Conservation (phyloP, 192 early-diverging fungal species). For the Paraglomus brasilianum region DNA sequence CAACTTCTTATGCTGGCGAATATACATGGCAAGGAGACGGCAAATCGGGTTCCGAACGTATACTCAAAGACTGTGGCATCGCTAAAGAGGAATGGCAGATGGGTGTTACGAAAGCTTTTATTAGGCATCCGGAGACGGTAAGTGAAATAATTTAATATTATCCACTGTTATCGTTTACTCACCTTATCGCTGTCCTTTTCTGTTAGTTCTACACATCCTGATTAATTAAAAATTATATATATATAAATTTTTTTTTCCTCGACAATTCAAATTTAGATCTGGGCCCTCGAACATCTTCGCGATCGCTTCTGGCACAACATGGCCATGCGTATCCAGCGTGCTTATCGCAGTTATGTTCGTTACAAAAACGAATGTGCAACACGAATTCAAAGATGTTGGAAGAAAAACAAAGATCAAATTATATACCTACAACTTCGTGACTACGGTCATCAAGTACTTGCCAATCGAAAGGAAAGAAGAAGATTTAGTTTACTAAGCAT, state of each 20-base stretch:
- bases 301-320: constrained; percentile 96
- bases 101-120: constrained; percentile 92
- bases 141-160: not conserved
- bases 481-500: constrained; percentile 79
- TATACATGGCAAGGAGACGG: constrained; percentile 79
- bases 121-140: constrained; percentile 90
- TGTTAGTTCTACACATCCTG: no score
- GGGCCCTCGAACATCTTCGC: constrained; percentile 86
- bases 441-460: constrained; percentile 88
- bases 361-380: constrained; percentile 64
- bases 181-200: no score
- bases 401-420: constrained; percentile 77
- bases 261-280: constrained; percentile 46
- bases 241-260: no score
- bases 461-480: constrained; percentile 87
- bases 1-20: constrained; percentile 81
- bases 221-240: no score
- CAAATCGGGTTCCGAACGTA: constrained; percentile 69
- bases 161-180: not conserved
- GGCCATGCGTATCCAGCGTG: constrained; percentile 89
- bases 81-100: constrained; percentile 91
- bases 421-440: constrained; percentile 91
- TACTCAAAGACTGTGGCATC: constrained; percentile 86
- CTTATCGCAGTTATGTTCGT: constrained; percentile 77
- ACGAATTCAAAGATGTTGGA: constrained; percentile 76